These are phyloP conservation scores for Coccomyxa sp. DNA, from an alignment of 139 green algal genomes.

Conservation along the genomic window DNA sequence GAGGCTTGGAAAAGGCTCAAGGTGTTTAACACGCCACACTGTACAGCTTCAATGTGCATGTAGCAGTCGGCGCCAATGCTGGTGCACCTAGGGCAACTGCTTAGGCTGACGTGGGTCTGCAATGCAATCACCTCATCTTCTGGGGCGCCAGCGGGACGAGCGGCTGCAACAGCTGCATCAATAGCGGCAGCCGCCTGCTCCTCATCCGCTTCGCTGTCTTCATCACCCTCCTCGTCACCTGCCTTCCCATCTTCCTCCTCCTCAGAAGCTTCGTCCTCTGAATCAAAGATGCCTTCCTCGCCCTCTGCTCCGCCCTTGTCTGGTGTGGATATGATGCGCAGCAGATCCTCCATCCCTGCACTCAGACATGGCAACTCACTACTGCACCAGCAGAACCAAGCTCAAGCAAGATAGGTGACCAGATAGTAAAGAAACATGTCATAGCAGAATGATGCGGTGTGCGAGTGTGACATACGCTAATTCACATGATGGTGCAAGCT, in stretches of 20 bases:
- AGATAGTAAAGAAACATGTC: too few relatives aligned
- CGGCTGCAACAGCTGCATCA: background rate
- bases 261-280: constrained; percentile 24
- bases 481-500: background rate
- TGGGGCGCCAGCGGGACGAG: too few relatives aligned
- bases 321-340: constrained; percentile 43
- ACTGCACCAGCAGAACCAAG: too few relatives aligned
- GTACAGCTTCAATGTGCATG: background rate
- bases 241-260: constrained; percentile 26
- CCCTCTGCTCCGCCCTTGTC: background rate
- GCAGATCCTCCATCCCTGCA: constrained; percentile 52
- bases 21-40: background rate
- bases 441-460: background rate
- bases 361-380: background rate
- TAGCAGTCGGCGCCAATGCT: background rate
- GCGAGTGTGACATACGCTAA: background rate
- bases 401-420: too few relatives aligned
- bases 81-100: background rate
- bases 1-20: too few relatives aligned
- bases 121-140: background rate
- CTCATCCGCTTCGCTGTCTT: constrained; percentile 11
- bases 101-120: background rate
- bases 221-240: constrained; percentile 23
- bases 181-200: background rate
- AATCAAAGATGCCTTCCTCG: too few relatives aligned